Percentiles rank a stretch among this genome's conserved stretches.
These are phyloP conservation scores for Vaccinium corymbosum DNA, from an alignment of 148 eudicot genomes.

Conservation along the genomic window DNA sequence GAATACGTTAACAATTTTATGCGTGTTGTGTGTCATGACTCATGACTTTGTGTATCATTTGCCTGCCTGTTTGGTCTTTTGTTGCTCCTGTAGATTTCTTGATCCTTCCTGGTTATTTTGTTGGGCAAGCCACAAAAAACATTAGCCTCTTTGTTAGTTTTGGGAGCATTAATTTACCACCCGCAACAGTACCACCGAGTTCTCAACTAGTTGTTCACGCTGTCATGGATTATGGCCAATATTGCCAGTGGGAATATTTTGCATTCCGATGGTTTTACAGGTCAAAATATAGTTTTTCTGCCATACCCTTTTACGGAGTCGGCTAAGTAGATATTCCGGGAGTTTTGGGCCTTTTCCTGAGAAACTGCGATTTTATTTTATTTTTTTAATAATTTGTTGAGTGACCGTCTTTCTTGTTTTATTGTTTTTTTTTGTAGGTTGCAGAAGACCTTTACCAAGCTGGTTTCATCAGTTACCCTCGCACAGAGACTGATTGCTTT, in stretches of 20 bases:
- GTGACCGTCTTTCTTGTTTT: not conserved
- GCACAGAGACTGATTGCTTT: slow-evolving; percentile 92
- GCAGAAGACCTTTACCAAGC: slow-evolving; percentile 96
- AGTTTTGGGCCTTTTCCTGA: not conserved
- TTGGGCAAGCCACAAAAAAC: not conserved
- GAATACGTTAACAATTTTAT: too few relatives aligned
- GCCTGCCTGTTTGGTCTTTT: not conserved
- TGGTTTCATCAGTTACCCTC: slow-evolving; percentile 99
- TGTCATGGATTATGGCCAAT: not conserved
- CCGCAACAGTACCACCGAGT: not conserved
- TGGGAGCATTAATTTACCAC: not conserved
- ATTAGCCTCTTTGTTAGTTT: not conserved
- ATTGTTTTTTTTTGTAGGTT: slow-evolving; percentile 37
- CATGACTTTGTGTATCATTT: too few relatives aligned
- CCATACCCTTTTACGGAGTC: not conserved
- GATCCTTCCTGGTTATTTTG: not conserved
- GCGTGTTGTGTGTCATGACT: too few relatives aligned
- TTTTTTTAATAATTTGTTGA: not conserved
- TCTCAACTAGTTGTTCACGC: not conserved
- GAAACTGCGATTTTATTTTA: not conserved
- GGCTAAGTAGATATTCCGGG: not conserved
- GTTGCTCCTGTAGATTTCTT: not conserved
- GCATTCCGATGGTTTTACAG: not conserved
- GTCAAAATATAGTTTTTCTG: not conserved
- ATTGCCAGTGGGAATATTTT: too few relatives aligned